Conservation (phyloP, 179 eudicot genomes). For the Vitellaria paradoxa region DNA sequence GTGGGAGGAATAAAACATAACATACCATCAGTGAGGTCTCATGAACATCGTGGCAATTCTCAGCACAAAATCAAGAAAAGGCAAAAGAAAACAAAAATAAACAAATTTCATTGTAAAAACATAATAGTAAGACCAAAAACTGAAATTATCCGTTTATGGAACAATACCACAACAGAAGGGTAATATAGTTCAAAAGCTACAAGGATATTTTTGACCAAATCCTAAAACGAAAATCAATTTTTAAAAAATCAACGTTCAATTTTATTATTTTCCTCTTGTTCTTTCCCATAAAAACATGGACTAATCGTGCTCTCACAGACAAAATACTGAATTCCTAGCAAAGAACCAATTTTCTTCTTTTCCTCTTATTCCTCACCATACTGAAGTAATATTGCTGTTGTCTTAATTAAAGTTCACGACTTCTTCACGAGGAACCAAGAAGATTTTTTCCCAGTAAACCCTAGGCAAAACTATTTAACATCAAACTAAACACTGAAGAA, state of each 20-base stretch:
- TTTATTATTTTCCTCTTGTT: not conserved
- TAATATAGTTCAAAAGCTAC: not conserved
- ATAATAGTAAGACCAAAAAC: not conserved
- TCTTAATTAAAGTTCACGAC: too few relatives aligned
- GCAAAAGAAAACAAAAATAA: too few relatives aligned
- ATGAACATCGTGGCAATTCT: not conserved
- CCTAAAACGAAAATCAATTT: not conserved
- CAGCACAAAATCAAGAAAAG: not conserved
- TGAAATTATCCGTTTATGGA: not conserved
- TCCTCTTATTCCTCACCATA: too few relatives aligned
- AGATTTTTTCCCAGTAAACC: not conserved
- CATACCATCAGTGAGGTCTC: not conserved
- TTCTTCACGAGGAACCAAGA: not conserved
- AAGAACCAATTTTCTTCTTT: too few relatives aligned
- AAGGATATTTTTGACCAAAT: not conserved
- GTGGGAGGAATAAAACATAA: not conserved
- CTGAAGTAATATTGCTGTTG: too few relatives aligned
- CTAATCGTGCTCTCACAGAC: not conserved
- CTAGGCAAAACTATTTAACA: not conserved
- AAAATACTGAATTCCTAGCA: not conserved
- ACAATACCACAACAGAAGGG: not conserved
- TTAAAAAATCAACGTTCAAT: not conserved
- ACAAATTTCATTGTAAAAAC: too few relatives aligned
- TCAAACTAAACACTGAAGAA: not conserved
- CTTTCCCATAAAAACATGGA: not conserved